Percentiles rank a stretch among this genome's conserved stretches.
phyloP scores from a whole-genome alignment of 2,329 filamentous ascomycete species.

The Fusarium oligoseptatum region DNA sequence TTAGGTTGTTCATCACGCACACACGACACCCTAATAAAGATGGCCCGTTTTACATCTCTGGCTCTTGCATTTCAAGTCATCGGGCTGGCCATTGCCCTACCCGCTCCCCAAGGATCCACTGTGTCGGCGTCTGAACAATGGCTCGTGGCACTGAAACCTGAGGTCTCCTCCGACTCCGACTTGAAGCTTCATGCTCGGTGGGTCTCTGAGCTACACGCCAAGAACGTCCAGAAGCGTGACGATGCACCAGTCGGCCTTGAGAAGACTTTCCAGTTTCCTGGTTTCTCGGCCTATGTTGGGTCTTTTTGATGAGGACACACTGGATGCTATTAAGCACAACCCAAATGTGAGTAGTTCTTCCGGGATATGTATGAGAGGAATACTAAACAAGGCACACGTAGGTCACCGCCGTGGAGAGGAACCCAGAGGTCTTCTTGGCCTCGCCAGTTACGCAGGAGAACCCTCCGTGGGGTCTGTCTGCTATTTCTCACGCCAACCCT shows the following conservation, averaged over 20 bases:
- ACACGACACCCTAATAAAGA: neutral
- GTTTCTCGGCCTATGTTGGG: constrained; percentile 17
- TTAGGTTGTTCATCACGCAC: neutral
- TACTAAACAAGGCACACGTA: neutral
- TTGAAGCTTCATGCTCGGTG: constrained; percentile 18
- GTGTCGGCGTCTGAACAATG: neutral
- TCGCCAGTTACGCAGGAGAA: neutral
- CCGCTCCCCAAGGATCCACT: neutral
- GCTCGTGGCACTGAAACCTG: constrained; percentile 14
- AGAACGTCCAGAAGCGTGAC: constrained; percentile 4
- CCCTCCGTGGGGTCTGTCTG: neutral
- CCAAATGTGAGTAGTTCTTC: neutral
- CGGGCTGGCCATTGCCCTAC: neutral
- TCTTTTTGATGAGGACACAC: constrained; percentile 8
- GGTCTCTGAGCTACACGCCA: constrained; percentile 20
- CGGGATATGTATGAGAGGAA: too few species aligned
- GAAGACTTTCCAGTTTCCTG: constrained; percentile 15
- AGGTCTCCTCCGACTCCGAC: neutral
- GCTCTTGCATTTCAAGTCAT: neutral
- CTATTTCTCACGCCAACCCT: constrained; percentile 1
- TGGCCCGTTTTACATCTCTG: neutral
- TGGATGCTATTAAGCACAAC: neutral
- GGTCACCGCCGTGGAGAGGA: neutral
- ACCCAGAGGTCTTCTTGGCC: neutral
- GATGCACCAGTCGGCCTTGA: neutral